Evolutionary conservation across 2,329 filamentous ascomycete species (phyloP), one percentile per base, ranked within the genome.

Genomic region (Graphilbum ipis-grandicollis): DNA sequence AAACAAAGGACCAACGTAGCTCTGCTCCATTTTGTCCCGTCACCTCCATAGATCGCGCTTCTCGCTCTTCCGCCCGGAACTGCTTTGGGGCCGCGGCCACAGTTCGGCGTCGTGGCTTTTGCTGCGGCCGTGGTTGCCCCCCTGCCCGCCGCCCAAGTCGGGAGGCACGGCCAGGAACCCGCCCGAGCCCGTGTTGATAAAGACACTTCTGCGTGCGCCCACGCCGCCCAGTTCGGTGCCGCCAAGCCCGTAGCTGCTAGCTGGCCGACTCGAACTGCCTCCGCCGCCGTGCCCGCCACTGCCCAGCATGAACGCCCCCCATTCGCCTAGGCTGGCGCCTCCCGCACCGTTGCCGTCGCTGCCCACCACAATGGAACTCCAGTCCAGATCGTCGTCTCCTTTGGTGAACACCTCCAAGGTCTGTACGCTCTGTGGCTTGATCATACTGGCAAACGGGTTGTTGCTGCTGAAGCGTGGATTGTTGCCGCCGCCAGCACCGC

Each of bases 321-420:
- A 28, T 13, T 28, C 44, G 43, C 45, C 40, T n/a, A n/a, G n/a
- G n/a, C n/a, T n/a, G n/a, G n/a, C n/a, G n/a, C 43, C 39, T 23
- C 50, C 44, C 34, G 50, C 6, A 10, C 21, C 45, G 25, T 21
- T 23, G 18, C 38, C 33, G 7, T 34, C 34, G 13, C 55, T 52
- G 40, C 57, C 51, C 38, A 73, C 59, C 38, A 63, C 61, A 34
- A 67, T 60, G 49, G 70, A 71, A 38, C 66, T 69, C 70, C 70
- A 75, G 46, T 68, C 63, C 30, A 69, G 55, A 42, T 66, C 63
- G 45, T 73, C 67, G 36, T 71, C 64, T 42, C 64, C 62, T 52
- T 73, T 74, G 39, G 66, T 71, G 43, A 71, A 75, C 18, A 75
- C 63, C 44, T 73, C 69, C 22, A 75, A 63, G 7, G 65, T 68